Evolutionary conservation across 1,139 yeast species (phyloP), one percentile per base, ranked within the genome.

Genomic region (Hyphopichia pseudoburtonii): DNA sequence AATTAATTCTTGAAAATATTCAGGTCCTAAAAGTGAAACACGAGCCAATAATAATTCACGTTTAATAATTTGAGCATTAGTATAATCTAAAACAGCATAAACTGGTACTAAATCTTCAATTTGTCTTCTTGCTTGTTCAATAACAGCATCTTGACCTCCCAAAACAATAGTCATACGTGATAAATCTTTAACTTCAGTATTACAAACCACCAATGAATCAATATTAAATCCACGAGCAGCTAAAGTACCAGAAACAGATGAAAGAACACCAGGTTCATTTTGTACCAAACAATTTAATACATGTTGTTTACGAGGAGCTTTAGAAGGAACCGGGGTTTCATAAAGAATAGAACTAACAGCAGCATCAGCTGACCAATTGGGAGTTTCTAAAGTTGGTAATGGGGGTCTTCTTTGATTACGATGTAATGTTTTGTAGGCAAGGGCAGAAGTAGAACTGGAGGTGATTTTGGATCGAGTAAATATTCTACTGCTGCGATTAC

Each of bases 161-260:
- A 92, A 74, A 23, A 88, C 96, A 55, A 92, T 87, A 10, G 98
- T 92, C 98, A 92, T 92, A 61, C 98, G 79, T 25, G 96, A 86
- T 51, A 92, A 76, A 60, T 92, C 97, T 65, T 85, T 83, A 44
- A 92, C 97, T 62, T 92, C 97, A 24, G 98, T 92, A 69, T 84
- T 87, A 63, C 97, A 90, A 34, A 92, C 98, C 42, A 92, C 97
- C 51, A 92, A 76, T 7, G 97, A 90, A 63, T 92, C 98, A 57
- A 92, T 92, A 67, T 92, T 92, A 78, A 92, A 92, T 10, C 98
- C 98, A 61, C 98, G 79, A 30, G 97, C 97, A 27, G 98, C 98
- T 51, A 92, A 74, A 35, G 96, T 90, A 40, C 97, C 96, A 4
- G 97, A 86, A 34, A 92, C 88, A 39, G 94, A 78, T 33, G 96